Evolutionary conservation across 2,329 filamentous ascomycete species (phyloP).

Genomic region (Bipolaris cookei): DNA sequence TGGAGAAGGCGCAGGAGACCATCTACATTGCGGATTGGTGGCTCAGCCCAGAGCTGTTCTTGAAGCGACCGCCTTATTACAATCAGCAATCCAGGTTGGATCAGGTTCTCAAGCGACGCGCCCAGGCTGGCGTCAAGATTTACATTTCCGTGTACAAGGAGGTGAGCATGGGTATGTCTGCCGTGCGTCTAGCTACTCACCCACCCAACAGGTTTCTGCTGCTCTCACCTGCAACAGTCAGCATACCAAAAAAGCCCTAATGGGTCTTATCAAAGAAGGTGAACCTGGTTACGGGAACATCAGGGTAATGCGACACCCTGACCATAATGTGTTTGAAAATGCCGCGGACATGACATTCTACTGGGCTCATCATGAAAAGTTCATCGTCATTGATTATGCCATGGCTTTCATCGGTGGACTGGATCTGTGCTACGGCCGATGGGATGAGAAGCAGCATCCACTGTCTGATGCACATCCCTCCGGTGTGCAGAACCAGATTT

Average conservation of each 20-base stretch:
- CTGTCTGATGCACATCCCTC: constrained; percentile 87
- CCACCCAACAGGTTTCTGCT: constrained; percentile 40
- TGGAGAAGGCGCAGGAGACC: constrained; percentile 88
- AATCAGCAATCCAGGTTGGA: constrained; percentile 90
- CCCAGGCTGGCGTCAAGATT: constrained; percentile 93
- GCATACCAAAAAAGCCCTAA: constrained; percentile 87
- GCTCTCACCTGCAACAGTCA: constrained; percentile 85
- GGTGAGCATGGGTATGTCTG: constrained; percentile 44
- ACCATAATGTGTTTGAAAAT: constrained; percentile 94
- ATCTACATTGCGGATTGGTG: constrained; percentile 99
- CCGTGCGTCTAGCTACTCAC: constrained; percentile 9
- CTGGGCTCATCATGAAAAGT: constrained; percentile 98
- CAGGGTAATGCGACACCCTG: constrained; percentile 84
- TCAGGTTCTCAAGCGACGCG: constrained; percentile 82
- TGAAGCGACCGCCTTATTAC: constrained; percentile 80
- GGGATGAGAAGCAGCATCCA: constrained; percentile 86
- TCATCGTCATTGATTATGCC: constrained; percentile 90
- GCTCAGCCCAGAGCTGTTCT: constrained; percentile 86
- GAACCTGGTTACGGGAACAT: constrained; percentile 87
- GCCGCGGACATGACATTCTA: constrained; percentile 96
- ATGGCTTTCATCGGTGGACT: constrained; percentile 92
- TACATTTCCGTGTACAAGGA: constrained; percentile 94
- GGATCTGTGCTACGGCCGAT: constrained; percentile 93
- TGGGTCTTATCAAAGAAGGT: constrained; percentile 81
- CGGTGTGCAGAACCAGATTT: constrained; percentile 81